Conservation (phyloP, 2,329 filamentous ascomycete genomes). For the Colletotrichum tropicicola region DNA sequence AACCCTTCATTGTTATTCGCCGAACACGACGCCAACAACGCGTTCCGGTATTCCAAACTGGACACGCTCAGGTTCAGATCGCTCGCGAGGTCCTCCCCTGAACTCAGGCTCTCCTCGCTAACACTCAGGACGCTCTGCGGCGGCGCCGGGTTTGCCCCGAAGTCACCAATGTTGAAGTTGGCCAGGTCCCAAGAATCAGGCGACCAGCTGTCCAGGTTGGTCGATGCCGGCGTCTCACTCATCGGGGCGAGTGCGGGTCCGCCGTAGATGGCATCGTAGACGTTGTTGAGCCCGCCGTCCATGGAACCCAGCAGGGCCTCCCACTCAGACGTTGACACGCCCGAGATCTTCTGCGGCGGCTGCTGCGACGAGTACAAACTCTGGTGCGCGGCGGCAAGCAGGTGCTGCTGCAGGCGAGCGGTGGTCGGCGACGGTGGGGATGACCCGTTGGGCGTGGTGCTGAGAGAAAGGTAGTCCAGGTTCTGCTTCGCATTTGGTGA, state of each 20-base stretch:
- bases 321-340: constrained; percentile 77
- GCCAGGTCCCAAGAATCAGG: constrained; percentile 66
- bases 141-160: constrained; percentile 49
- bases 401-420: constrained; percentile 48
- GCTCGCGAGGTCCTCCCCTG: constrained; percentile 56
- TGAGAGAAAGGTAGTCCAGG: constrained; percentile 68
- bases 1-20: constrained; percentile 34
- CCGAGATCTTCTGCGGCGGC: constrained; percentile 48
- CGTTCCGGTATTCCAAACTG: constrained; percentile 45
- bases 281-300: constrained; percentile 81
- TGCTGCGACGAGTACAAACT: constrained; percentile 44
- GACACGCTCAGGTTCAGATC: constrained; percentile 40
- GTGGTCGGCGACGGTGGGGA: constrained; percentile 59
- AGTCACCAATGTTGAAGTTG: constrained; percentile 60
- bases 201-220: constrained; percentile 58
- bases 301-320: constrained; percentile 82
- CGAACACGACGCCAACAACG: constrained; percentile 34
- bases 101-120: constrained; percentile 67
- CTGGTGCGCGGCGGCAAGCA: constrained; percentile 34
- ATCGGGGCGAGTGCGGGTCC: constrained; percentile 60
- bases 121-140: constrained; percentile 64
- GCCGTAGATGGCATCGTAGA: constrained; percentile 86
- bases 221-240: constrained; percentile 53
- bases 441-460: constrained; percentile 54
- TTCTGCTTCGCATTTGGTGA: constrained; percentile 50